Percentiles rank a stretch among this genome's conserved stretches.
Conservation (phyloP, 805 yeast species). For the Priceomyces melissophilus region DNA sequence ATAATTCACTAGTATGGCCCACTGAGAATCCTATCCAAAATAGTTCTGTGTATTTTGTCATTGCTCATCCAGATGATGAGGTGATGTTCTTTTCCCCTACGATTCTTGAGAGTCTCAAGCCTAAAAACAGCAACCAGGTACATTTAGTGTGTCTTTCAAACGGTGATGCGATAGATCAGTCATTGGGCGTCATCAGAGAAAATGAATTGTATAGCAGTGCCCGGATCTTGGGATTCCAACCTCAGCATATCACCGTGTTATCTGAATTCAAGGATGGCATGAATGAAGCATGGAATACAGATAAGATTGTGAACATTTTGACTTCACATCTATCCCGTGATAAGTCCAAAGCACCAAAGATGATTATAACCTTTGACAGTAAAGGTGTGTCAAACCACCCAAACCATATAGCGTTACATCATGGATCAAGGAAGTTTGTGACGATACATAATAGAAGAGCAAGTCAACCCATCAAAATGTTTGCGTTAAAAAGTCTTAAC, state of each 20-base stretch:
- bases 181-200: conserved; percentile 62
- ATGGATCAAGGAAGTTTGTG: conserved; percentile 43
- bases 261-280: conserved; percentile 60
- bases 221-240: conserved; percentile 47
- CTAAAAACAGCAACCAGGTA: conserved; percentile 48
- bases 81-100: conserved; percentile 95
- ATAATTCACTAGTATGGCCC: conserved; percentile 34
- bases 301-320: conserved; percentile 39
- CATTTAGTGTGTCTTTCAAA: conserved; percentile 67
- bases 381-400: conserved; percentile 81
- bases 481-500: conserved; percentile 32
- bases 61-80: conserved; percentile 98
- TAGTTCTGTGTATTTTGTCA: conserved; percentile 48
- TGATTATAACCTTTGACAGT: conserved; percentile 75
- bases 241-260: conserved; percentile 43
- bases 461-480: conserved; percentile 17
- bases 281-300: conserved; percentile 58
- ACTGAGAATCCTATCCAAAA: conserved; percentile 32
- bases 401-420: conserved; percentile 70
- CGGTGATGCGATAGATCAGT: conserved; percentile 65
- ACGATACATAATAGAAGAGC: conserved; percentile 10
- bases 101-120: conserved; percentile 47
- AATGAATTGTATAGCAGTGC: conserved; percentile 59
- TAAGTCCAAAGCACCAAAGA: conserved; percentile 17
- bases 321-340: conserved; percentile 18